Base-by-base conservation (phyloP, 495 filamentous ascomycete genomes). In the Lichenothelia convexa region DNA sequence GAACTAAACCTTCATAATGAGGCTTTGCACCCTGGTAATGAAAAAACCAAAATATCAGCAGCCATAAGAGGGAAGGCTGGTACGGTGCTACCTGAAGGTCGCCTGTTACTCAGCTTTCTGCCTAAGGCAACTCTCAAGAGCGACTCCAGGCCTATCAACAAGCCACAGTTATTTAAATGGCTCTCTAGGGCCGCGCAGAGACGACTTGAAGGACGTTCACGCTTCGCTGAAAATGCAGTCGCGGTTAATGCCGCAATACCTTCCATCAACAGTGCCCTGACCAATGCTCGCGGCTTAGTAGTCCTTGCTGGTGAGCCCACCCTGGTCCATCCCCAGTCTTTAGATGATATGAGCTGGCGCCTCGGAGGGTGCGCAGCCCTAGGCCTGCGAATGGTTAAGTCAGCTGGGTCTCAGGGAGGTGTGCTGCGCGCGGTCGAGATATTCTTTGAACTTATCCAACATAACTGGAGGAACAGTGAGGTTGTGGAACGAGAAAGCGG, bases 401-500 rank as follows among this genome's bases (percentile, higher is more conserved):
- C 72, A 9, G 74, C 91, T 15, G 60, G 62, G 12, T 76, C 70
- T n/a, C 61, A 65, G 7, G 68, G 80, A 30, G 71, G 67, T 21
- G 66, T 82, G 23, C 59, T 81, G n/a, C 66, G 79, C 24, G 75
- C 85, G 3, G 75, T 92, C 8, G 71, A 85, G 44, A 77, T 89
- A 35, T 61, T 93, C 30, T 83, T 93, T 42, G 72, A 78, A 49
- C 76, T 77, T 35, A 75, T 93, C 12, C 72, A 79, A 48, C 74
- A 78, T 32, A 93, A 76, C 51, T 97, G 89, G 89, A 71, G 89
- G 45, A 95, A 94, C 44, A 95, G 91, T 47, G 89, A 97, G 56
- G 86, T 87, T 33, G 92, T 97, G 83, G 89, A 97, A 56, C 74
- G 74, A 49, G 86, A 92, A 38, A 92, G 85, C 47, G 89, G 86